Base-by-base conservation (phyloP, 2,329 filamentous ascomycete species). In the Pyrenophora teres region DNA sequence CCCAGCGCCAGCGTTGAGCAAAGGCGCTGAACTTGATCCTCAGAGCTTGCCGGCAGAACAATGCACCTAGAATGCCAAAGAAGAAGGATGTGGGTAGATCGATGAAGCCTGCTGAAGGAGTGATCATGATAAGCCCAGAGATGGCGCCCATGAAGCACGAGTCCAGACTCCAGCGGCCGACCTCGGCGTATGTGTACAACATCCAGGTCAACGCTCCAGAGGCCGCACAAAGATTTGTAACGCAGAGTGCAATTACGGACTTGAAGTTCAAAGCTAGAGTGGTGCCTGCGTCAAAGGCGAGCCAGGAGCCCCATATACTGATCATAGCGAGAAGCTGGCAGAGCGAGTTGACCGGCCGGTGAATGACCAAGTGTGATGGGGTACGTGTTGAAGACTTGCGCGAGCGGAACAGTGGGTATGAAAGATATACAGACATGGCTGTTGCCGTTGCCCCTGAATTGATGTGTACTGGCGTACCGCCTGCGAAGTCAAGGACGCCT, bases 61-160 rank as follows among this genome's bases (percentile, higher is more conserved):
- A 31, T 1, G 80, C 78, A 0, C 79, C 79, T 0, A 76, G 57
- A 6, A 81, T 66, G 0, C 80, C 79, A 35, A 82, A 80, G 46
- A 76, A 75, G 52, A 81, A 76, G 0, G 78, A 74, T 0, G 78
- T 81, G 0, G 75, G 73, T 67, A 80, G 71, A 40, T 81, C 79
- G 37, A 82, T 77, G 65, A 79, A 78, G 0, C 77, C 76, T 0
- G 80, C 79, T 1, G 77, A 71, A 0, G 79, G 79, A 0, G 79
- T 81, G 43, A 82, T 81, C 73, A 81, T 79, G 18, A 82, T 78
- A 4, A 82, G 69, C 0, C 79, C 79, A 0, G 79, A 71, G n/a
- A 82, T 79, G 0, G 79, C 79, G 8, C 80, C 80, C 74, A 81
- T 78, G 63, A 81, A 81, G 4, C 75, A 79, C 3, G 75, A 74